Evolutionary conservation across 352 stramenopile genomes (phyloP).

Genomic region (Pythium dissimile): DNA sequence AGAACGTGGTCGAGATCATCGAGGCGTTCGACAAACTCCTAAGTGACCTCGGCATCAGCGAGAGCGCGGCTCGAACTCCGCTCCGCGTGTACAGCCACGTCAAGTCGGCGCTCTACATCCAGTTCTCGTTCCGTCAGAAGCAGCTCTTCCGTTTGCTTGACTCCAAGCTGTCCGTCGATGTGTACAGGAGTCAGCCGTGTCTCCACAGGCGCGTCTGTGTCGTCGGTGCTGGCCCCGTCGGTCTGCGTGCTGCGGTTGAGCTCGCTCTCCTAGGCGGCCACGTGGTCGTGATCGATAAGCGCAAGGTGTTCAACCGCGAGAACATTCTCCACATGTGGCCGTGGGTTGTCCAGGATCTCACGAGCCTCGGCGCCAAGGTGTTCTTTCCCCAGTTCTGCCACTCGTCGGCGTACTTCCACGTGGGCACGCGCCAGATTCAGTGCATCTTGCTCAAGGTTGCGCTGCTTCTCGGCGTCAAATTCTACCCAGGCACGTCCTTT

Average conservation of each 20-base stretch:
- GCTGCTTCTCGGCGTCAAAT: conserved; percentile 63
- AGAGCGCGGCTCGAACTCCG: conserved; percentile 45
- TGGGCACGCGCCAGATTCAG: conserved; percentile 82
- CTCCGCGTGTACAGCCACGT: conserved; percentile 68
- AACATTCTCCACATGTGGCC: conserved; percentile 86
- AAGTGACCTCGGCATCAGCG: conserved; percentile 46
- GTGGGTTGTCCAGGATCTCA: conserved; percentile 82
- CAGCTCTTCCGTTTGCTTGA: conserved; percentile 77
- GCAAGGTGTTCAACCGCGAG: conserved; percentile 73
- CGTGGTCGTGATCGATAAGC: conserved; percentile 81
- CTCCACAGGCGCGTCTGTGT: conserved; percentile 69
- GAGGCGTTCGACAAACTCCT: conserved; percentile 54
- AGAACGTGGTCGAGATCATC: conserved; percentile 59
- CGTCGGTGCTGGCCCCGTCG: conserved; percentile 70
- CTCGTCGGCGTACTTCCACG: conserved; percentile 81
- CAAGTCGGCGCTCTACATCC: conserved; percentile 47
- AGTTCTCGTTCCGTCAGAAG: conserved; percentile 71
- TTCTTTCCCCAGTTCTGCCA: conserved; percentile 82
- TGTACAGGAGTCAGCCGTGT: conserved; percentile 58
- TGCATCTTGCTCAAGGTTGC: conserved; percentile 82
- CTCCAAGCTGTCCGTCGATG: conserved; percentile 42
- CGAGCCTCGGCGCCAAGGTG: conserved; percentile 72
- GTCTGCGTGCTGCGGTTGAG: conserved; percentile 71
- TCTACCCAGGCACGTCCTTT: conserved; percentile 62
- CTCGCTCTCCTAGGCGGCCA: conserved; percentile 62